Base-by-base conservation (phyloP, 495 filamentous ascomycete genomes). In the Chaetomidium leptoderma region DNA sequence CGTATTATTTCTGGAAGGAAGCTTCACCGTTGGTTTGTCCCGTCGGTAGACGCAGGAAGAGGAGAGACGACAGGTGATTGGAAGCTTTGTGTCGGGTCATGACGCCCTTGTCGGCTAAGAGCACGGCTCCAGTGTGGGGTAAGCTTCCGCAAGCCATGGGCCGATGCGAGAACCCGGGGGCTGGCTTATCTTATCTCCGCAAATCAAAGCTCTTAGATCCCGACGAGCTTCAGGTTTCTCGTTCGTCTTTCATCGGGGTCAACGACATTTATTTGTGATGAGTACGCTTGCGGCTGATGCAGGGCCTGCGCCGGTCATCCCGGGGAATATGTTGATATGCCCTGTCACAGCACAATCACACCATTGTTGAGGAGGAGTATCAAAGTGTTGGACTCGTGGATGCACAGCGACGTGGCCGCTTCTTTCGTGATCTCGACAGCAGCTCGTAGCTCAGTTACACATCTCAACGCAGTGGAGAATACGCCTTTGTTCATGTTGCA, bases 241-340 rank as follows among this genome's bases (percentile, higher is more conserved):
- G 57, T 45, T 29, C 64, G 58, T 71, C 66, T 55, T 65, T 72
- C 68, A n/a, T n/a, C 63, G 63, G 74, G 76, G 65, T 76, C 78
- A 83, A 83, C 80, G 82, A 83, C 66, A 81, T 74, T 76, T 75
- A n/a, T 77, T 74, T 53, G 63, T 79, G 79, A 82, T 75, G 81
- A 82, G 78, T 70, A 66, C 69, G 74, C 72, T 76, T 72, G 66
- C 58, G 51, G 56, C 69, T 71, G 44, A 72, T 67, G 61, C 56
- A 63, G 16, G 55, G 67, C 66, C 65, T 75, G 70, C 73, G 70
- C 57, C 63, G 65, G 56, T 32, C 26, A 16, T 24, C 11, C 35
- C 19, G 47, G 47, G 74, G 71, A 72, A 73, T 66, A 73, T 79
- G 79, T 72, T 77, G 79, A 81, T 55, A 81, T 84, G 80, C 78